Evolutionary conservation across 257 asterid genomes (phyloP), one percentile per base, ranked within the genome.

Genomic region (Solanum sitiens): DNA sequence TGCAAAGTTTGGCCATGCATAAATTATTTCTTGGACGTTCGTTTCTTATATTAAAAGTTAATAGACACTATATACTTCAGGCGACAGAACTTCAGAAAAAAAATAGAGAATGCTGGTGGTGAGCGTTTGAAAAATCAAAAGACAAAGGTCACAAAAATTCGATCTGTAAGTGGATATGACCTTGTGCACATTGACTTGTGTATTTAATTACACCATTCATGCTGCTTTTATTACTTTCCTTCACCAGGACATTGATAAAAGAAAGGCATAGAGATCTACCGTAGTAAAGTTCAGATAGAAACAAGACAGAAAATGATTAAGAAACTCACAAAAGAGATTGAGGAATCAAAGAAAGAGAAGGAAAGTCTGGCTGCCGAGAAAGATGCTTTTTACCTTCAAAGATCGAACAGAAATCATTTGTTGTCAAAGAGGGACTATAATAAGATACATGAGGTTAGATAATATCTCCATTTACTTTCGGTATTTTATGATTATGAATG

Each of bases 351-450:
- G 88, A 90, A 88, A 71, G 98, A 94, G 91, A 95, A 88, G 90
- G 98, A 93, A 87, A 91, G 95, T 47, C 93, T 94, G 37, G 21
- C 44, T 53, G 93, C 50, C 33, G 39, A 97, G 89, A 95, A 90
- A 87, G 93, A 94, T 95, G 83, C 86, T 30, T 67, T 89, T 93
- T 80, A 87, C 92, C 83, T 97, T 96, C 89, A 95, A 94, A 90
- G 90, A 90, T 92, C 77, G 96, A 94, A 89, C 92, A 91, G 84
- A 97, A 95, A 91, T 98, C 99, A 21, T 93, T 95, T 88, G 53
- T 91, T 15, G 98, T 95, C 87, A 96, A 93, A 92, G 99, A 97
- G 89, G 95, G 91, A 92, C 86, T 95, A 90, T 90, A 92, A 93
- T 87, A 95, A 92, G 89, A 94, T 92, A 20, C 96, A 93, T 92